Evolutionary conservation across 1,139 yeast species (phyloP).

Genomic region (Yamadazyma epiphylla): DNA sequence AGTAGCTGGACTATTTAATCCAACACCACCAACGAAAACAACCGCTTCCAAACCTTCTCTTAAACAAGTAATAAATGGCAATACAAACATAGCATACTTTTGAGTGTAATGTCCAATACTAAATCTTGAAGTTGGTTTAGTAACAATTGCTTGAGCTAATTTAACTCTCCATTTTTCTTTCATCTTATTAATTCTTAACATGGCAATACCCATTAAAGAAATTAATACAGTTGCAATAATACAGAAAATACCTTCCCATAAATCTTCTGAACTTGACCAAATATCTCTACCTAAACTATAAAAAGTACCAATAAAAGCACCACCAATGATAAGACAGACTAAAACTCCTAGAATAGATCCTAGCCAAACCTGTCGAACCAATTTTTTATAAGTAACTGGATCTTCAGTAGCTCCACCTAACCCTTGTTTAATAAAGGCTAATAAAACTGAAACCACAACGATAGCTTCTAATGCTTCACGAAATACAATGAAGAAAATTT

Average conservation of each 20-base stretch:
- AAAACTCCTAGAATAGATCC: slow-evolving; percentile 73
- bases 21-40: slow-evolving; percentile 87
- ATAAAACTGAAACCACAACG: slow-evolving; percentile 80
- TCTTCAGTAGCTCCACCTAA: slow-evolving; percentile 53
- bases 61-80: slow-evolving; percentile 79
- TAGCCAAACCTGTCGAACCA: slow-evolving; percentile 72
- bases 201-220: slow-evolving; percentile 87
- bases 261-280: slow-evolving; percentile 84
- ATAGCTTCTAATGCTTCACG: slow-evolving; percentile 91
- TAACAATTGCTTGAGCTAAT: slow-evolving; percentile 68
- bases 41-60: slow-evolving; percentile 94
- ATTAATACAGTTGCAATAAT: slow-evolving; percentile 80
- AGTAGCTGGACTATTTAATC: slow-evolving; percentile 49
- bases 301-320: slow-evolving; percentile 81
- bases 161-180: slow-evolving; percentile 91
- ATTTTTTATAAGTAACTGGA: slow-evolving; percentile 51
- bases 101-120: slow-evolving; percentile 40
- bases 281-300: slow-evolving; percentile 75
- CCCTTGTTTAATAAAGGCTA: slow-evolving; percentile 88
- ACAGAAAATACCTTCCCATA: slow-evolving; percentile 90
- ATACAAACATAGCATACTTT: slow-evolving; percentile 71
- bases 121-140: slow-evolving; percentile 27
- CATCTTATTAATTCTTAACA: slow-evolving; percentile 86
- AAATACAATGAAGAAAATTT: slow-evolving; percentile 77
- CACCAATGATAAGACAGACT: slow-evolving; percentile 74